Percentiles rank a stretch among this genome's conserved stretches.
These are phyloP conservation scores for Sporothrix luriei DNA, from an alignment of 2,329 filamentous ascomycete genomes.

Conservation along the genomic window DNA sequence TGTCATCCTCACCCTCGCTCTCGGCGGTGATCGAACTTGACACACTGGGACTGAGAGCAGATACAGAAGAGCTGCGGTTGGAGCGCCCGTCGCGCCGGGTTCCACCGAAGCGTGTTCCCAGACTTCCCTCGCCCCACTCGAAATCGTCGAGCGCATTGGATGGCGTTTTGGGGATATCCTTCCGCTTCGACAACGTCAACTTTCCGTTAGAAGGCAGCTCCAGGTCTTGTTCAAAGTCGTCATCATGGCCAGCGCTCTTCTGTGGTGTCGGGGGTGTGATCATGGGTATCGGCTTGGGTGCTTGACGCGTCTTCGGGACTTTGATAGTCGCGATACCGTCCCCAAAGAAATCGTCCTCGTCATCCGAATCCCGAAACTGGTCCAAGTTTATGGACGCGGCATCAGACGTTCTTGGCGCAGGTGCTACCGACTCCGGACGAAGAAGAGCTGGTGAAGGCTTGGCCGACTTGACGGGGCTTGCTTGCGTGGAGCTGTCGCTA, in stretches of 20 bases:
- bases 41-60: constrained; percentile 87
- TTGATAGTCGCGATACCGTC: constrained; percentile 69
- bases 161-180: constrained; percentile 65
- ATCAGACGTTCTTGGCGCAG: constrained; percentile 43
- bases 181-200: constrained; percentile 64
- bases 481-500: constrained; percentile 57
- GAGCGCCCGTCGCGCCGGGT: constrained; percentile 79
- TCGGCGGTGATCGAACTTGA: constrained; percentile 88
- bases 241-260: constrained; percentile 53
- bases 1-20: constrained; percentile 93
- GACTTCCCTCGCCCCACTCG: constrained; percentile 91
- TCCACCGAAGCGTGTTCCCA: constrained; percentile 87
- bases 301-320: constrained; percentile 61
- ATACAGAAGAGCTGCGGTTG: constrained; percentile 81
- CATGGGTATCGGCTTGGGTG: constrained; percentile 55
- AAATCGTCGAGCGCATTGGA: constrained; percentile 70
- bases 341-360: constrained; percentile 64
- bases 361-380: constrained; percentile 63
- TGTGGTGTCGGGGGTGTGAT: constrained; percentile 60
- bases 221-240: constrained; percentile 73
- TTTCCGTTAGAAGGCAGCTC: constrained; percentile 69
- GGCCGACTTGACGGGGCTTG: constrained; percentile 52
- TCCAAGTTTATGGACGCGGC: constrained; percentile 57
- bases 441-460: constrained; percentile 38
- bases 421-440: constrained; percentile 44